A percentile compares a stretch with the other conserved stretches of the same genome.
These are phyloP conservation scores for Lasiodiplodia citricola DNA, from an alignment of 2,329 filamentous ascomycete species.

Conservation along the genomic window DNA sequence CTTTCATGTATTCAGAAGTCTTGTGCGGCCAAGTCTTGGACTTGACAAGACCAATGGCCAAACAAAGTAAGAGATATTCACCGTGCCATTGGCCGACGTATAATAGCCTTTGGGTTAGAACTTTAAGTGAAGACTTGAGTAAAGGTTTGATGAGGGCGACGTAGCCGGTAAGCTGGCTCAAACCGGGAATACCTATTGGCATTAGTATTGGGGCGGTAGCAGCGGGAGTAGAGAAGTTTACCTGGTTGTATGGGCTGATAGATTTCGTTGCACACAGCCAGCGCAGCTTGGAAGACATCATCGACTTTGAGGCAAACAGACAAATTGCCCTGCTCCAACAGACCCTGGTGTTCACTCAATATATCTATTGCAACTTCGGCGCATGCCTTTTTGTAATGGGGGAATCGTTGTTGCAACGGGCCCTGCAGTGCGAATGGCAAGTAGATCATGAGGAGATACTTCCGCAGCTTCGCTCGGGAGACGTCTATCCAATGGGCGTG, in stretches of 20 bases:
- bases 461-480: not conserved
- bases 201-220: not conserved
- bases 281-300: conserved; percentile 15
- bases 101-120: not conserved
- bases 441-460: conserved; percentile 17
- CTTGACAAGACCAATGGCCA: conserved; percentile 10
- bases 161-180: conserved; percentile 5
- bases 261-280: conserved; percentile 8
- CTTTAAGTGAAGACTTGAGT: not conserved
- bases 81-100: conserved; percentile 14
- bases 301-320: conserved; percentile 11
- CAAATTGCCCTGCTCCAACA: not conserved
- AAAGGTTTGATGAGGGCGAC: conserved; percentile 8
- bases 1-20: not conserved
- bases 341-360: conserved; percentile 1
- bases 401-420: not conserved
- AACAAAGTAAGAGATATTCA: conserved; percentile 7
- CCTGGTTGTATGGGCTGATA: conserved; percentile 1
- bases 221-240: not conserved
- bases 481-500: conserved; percentile 1
- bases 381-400: conserved; percentile 15
- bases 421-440: conserved; percentile 3
- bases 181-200: not conserved
- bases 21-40: conserved; percentile 8
- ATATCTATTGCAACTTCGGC: conserved; percentile 1